These are phyloP conservation scores for Astrocystis sublimbata DNA, from an alignment of 495 filamentous ascomycete species.

Conservation along the genomic window DNA sequence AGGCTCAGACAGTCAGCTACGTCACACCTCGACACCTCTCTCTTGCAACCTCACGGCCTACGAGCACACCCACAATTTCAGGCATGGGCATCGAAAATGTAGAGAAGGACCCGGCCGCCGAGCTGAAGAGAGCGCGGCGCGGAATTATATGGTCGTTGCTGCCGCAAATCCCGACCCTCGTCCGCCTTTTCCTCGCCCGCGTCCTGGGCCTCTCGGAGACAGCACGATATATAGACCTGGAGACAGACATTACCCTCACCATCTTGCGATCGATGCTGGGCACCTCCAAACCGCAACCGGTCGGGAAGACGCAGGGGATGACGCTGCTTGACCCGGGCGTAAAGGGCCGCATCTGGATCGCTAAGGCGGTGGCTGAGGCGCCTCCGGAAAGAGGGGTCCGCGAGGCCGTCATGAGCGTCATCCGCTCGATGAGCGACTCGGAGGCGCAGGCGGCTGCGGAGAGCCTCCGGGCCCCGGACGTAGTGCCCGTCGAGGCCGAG, in stretches of 20 bases:
- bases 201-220: constrained; percentile 63
- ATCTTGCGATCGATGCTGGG: constrained; percentile 63
- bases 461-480: constrained; percentile 54
- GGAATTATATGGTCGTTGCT: constrained; percentile 50
- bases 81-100: not conserved
- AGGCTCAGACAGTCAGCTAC: not conserved
- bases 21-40: too few species aligned
- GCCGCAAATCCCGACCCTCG: constrained; percentile 63
- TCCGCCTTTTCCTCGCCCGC: constrained; percentile 68
- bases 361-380: constrained; percentile 59
- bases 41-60: not conserved
- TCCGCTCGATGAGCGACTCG: constrained; percentile 60
- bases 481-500: constrained; percentile 71
- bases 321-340: constrained; percentile 64
- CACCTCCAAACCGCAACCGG: constrained; percentile 38
- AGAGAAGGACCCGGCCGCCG: constrained; percentile 10
- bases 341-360: constrained; percentile 81
- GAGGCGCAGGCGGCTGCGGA: constrained; percentile 39
- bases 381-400: constrained; percentile 55
- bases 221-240: constrained; percentile 74
- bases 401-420: constrained; percentile 61
- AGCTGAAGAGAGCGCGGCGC: constrained; percentile 21
- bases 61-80: not conserved
- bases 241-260: constrained; percentile 70
- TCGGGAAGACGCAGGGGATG: constrained; percentile 65